Conservation (phyloP, 352 stramenopile species). For the Phytophthora capsici region DNA sequence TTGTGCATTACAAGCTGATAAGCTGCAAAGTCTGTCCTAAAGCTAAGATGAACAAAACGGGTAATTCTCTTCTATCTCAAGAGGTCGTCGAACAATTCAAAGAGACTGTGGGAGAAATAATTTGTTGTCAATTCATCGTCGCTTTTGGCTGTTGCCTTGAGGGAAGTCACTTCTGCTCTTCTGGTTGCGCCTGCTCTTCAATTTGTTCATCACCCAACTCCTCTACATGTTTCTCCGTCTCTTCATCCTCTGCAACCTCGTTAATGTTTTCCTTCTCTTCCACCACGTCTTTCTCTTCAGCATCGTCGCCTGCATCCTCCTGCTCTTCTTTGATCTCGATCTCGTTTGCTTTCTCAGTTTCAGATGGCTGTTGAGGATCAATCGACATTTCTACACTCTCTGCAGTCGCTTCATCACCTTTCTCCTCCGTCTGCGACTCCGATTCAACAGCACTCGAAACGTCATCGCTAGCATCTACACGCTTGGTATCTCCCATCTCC, state of each 20-base stretch:
- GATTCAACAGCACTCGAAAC: background rate
- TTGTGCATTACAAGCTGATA: too few relatives aligned
- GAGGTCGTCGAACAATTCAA: too few relatives aligned
- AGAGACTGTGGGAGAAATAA: background rate
- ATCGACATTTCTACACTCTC: background rate
- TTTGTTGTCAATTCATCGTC: background rate
- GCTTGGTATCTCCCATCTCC: background rate
- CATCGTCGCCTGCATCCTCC: background rate
- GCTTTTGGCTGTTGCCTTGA: background rate
- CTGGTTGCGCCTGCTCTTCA: background rate
- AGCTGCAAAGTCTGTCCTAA: too few relatives aligned
- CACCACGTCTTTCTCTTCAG: slow-evolving; percentile 3
- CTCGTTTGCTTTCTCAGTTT: slow-evolving; percentile 1
- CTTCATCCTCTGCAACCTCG: background rate
- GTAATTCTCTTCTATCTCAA: too few relatives aligned
- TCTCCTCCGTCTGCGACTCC: background rate
- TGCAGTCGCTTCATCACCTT: background rate
- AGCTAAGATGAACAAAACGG: too few relatives aligned
- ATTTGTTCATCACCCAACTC: slow-evolving; percentile 2
- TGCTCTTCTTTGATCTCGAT: slow-evolving; percentile 4
- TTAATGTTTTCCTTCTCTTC: slow-evolving; percentile 1
- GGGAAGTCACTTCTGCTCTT: slow-evolving; percentile 3
- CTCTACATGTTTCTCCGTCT: background rate
- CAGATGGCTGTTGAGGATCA: background rate
- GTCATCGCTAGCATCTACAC: slow-evolving; percentile 1